Conservation (phyloP, 768 basidiomycete species). For the Pleurotus pulmonarius region DNA sequence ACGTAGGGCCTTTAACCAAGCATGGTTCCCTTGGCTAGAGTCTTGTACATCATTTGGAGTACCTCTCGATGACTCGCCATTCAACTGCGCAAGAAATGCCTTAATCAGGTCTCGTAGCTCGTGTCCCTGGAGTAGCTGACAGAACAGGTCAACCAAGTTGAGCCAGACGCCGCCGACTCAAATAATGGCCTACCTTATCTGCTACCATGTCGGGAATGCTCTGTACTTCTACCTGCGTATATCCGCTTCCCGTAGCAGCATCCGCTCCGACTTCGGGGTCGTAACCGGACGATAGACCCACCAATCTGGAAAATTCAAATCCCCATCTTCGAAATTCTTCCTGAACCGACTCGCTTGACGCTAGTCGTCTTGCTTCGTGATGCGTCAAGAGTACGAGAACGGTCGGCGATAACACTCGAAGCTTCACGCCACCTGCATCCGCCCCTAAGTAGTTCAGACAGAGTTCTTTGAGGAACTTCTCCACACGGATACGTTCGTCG, state of each 20-base stretch:
- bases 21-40: slow-evolving; percentile 24
- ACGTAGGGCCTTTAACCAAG: slow-evolving; percentile 72
- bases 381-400: slow-evolving; percentile 62
- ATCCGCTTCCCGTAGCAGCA: slow-evolving; percentile 33
- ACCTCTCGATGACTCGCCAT: slow-evolving; percentile 35
- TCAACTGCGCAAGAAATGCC: slow-evolving; percentile 61
- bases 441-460: slow-evolving; percentile 60
- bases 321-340: slow-evolving; percentile 68
- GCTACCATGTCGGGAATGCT: slow-evolving; percentile 67
- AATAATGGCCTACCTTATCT: slow-evolving; percentile 48
- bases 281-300: slow-evolving; percentile 14
- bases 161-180: slow-evolving; percentile 8
- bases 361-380: slow-evolving; percentile 55
- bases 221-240: slow-evolving; percentile 62
- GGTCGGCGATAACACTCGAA: slow-evolving; percentile 46
- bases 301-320: slow-evolving; percentile 43
- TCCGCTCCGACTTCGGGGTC: slow-evolving; percentile 13
- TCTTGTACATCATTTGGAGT: slow-evolving; percentile 18
- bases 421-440: slow-evolving; percentile 28
- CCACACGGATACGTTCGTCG: slow-evolving; percentile 93
- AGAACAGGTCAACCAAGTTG: slow-evolving; percentile 7
- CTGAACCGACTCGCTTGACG: slow-evolving; percentile 33
- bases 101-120: slow-evolving; percentile 78
- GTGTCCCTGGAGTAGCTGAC: slow-evolving; percentile 58
- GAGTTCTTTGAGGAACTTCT: slow-evolving; percentile 71